Percentiles rank a stretch among this genome's conserved stretches.
These are phyloP conservation scores for Sindora glabra DNA, from an alignment of 306 rosid species.

Conservation along the genomic window DNA sequence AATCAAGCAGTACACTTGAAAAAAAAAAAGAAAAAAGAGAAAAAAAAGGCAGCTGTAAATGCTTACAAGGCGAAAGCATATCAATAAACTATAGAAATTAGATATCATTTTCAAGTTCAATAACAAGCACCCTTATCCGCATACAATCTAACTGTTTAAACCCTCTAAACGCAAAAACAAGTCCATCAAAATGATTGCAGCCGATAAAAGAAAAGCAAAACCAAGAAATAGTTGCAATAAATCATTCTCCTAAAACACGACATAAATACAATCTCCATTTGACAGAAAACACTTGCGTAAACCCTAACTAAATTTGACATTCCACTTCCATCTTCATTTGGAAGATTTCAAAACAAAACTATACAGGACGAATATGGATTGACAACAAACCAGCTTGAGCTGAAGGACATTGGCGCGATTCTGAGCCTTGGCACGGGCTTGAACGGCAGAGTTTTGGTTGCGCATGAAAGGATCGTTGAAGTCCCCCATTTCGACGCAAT, in stretches of 20 bases:
- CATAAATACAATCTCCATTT: not conserved
- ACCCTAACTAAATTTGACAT: slow-evolving; percentile 22
- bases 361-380: not conserved
- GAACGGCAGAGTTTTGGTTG: slow-evolving; percentile 97
- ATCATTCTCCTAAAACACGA: not conserved
- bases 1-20: not conserved
- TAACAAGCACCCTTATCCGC: not conserved
- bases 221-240: too few species aligned
- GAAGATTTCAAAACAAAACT: not conserved
- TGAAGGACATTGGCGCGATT: slow-evolving; percentile 96
- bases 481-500: slow-evolving; percentile 69
- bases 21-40: not conserved
- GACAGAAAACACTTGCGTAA: not conserved
- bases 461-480: slow-evolving; percentile 79
- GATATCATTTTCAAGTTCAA: not conserved
- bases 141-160: not conserved
- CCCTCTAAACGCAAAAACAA: not conserved
- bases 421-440: slow-evolving; percentile 96
- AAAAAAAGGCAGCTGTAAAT: not conserved
- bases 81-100: not conserved
- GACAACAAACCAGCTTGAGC: slow-evolving; percentile 66
- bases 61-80: too few species aligned
- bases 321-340: not conserved
- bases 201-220: not conserved
- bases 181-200: not conserved